Conservation (phyloP, 371 early-diverging fungal genomes). For the Nematocida sp. region DNA sequence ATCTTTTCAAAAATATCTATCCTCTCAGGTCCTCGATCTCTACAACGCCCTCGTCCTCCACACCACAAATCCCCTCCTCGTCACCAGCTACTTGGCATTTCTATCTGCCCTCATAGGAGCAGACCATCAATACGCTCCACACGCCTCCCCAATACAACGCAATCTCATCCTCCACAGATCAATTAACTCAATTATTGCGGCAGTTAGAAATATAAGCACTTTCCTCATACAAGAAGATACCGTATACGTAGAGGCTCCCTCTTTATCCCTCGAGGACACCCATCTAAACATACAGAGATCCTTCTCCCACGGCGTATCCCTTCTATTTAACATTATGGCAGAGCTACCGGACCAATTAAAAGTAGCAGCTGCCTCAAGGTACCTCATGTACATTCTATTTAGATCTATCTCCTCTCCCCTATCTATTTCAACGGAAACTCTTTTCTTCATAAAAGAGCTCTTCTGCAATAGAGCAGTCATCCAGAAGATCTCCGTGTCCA, state of each 20-base stretch:
- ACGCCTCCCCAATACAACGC: background rate
- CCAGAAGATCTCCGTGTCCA: constrained; percentile 40
- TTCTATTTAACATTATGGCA: constrained; percentile 16
- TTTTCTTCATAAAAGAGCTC: constrained; percentile 32
- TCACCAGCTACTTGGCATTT: constrained; percentile 13
- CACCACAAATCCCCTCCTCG: constrained; percentile 33
- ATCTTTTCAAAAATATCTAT: constrained; percentile 39
- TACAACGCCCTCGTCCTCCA: constrained; percentile 30
- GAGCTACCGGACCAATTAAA: constrained; percentile 22
- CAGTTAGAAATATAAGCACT: background rate
- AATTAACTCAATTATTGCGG: background rate
- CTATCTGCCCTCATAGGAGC: background rate
- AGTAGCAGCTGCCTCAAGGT: background rate
- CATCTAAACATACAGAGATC: background rate
- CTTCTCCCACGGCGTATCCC: background rate
- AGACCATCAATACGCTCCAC: background rate
- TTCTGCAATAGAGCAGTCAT: constrained; percentile 10
- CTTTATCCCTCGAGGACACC: background rate
- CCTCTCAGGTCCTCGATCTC: constrained; percentile 20
- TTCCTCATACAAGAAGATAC: constrained; percentile 10
- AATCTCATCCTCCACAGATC: constrained; percentile 10
- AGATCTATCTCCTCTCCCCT: background rate
- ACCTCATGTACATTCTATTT: constrained; percentile 51
- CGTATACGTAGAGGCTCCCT: constrained; percentile 3
- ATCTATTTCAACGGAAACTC: background rate